Evolutionary conservation across 2,329 filamentous ascomycete species (phyloP).

Genomic region (Lasiodiplodia sp.): DNA sequence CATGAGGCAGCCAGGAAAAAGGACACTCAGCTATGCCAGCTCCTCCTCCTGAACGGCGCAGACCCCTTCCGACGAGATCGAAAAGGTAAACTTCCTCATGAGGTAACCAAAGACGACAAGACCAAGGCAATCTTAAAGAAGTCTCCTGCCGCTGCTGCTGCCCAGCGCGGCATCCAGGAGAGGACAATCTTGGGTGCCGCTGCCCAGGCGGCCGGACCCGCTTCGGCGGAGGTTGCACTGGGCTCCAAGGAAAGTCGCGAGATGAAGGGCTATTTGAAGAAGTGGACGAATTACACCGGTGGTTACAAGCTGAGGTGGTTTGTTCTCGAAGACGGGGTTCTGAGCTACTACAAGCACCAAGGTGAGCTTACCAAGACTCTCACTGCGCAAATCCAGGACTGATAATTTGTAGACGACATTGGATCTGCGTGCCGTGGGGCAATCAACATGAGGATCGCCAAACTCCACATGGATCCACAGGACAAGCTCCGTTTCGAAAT

Average conservation of each 20-base stretch:
- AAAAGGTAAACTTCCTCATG: constrained; percentile 93
- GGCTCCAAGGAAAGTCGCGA: constrained; percentile 88
- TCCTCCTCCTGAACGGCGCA: constrained; percentile 89
- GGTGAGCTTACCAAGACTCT: constrained; percentile 46
- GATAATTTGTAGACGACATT: constrained; percentile 71
- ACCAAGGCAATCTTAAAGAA: constrained; percentile 89
- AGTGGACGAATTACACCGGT: constrained; percentile 99
- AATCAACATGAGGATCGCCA: constrained; percentile 98
- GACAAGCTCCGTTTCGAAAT: constrained; percentile 99
- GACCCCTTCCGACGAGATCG: constrained; percentile 95
- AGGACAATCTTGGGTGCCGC: constrained; percentile 89
- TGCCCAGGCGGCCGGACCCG: constrained; percentile 62
- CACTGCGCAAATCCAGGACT: not conserved
- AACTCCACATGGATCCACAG: constrained; percentile 92
- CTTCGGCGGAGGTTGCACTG: constrained; percentile 63
- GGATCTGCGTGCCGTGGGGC: constrained; percentile 95
- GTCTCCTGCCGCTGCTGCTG: constrained; percentile 91
- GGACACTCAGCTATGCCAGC: constrained; percentile 86
- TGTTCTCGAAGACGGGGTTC: constrained; percentile 92
- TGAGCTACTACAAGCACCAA: constrained; percentile 99
- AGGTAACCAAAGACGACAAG: constrained; percentile 93
- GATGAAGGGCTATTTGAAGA: constrained; percentile 99
- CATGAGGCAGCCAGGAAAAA: constrained; percentile 91
- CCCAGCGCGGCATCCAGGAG: constrained; percentile 94
- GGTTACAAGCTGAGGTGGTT: constrained; percentile 98